Percentiles rank a stretch among this genome's conserved stretches.
Conservation (phyloP, 352 stramenopile species). For the Globisporangium nodosum region DNA sequence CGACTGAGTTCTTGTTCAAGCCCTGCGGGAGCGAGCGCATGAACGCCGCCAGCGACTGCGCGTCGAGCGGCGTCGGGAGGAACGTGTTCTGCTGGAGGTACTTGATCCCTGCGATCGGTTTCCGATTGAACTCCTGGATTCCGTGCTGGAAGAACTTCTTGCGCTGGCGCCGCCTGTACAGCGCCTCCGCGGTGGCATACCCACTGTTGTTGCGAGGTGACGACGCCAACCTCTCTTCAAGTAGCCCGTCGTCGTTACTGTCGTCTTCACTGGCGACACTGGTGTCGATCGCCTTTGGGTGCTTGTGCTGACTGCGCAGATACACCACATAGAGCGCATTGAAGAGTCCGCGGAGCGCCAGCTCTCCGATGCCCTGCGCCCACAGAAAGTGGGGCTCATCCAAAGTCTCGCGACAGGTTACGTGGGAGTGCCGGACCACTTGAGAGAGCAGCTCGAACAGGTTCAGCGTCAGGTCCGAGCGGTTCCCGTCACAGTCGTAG, state of each 20-base stretch:
- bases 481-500: constrained; percentile 98
- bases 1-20: constrained; percentile 80
- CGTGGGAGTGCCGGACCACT: constrained; percentile 55
- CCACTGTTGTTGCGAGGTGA: neutral
- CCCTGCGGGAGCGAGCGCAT: constrained; percentile 74
- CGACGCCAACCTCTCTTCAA: constrained; percentile 20
- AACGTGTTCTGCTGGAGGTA: constrained; percentile 79
- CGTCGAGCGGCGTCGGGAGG: constrained; percentile 69
- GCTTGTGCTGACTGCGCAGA: constrained; percentile 32
- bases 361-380: constrained; percentile 60
- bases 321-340: constrained; percentile 77
- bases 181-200: constrained; percentile 37
- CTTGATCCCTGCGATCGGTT: constrained; percentile 86
- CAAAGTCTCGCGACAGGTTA: constrained; percentile 62
- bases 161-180: constrained; percentile 61
- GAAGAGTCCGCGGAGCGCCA: constrained; percentile 61
- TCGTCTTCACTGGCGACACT: constrained; percentile 20
- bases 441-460: constrained; percentile 94
- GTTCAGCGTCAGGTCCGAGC: constrained; percentile 87
- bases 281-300: constrained; percentile 22
- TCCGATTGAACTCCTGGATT: constrained; percentile 93
- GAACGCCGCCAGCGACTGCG: constrained; percentile 80
- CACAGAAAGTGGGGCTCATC: constrained; percentile 69
- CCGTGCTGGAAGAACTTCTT: constrained; percentile 84
- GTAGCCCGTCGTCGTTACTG: constrained; percentile 22